Base-by-base conservation (phyloP, 1,284 basidiomycete genomes). In the Lentinula novae-zelandiae region DNA sequence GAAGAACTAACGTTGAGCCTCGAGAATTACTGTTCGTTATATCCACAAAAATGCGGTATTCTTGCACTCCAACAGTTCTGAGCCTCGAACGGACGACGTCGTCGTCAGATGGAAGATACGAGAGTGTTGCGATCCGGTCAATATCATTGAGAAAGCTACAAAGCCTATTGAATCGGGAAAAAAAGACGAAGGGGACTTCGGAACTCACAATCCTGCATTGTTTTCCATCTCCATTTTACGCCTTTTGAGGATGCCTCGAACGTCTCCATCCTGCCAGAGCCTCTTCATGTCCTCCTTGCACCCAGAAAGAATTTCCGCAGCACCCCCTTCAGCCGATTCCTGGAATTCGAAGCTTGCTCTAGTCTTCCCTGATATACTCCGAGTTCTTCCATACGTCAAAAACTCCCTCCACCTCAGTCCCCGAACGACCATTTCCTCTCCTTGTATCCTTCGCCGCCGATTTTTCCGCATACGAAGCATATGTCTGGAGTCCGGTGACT, bases 1-100 rank as follows among this genome's bases (percentile, higher is more conserved):
- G 33, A 31, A 17, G 5, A 13, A 53, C 34, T 17, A 42, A 38
- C 36, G 33, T 31, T 12, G 34, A 46, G 56, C 33, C 52, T 17
- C 20, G 44, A 36, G 2, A 65, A 71, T 17, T 53, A 75, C 75
- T 65, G 31, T 51, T 42, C 8, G 48, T 15, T 58, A 69, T 69
- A 15, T 73, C 73, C 12, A 82, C 71, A 27, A 70, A 63, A 15
- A 82, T 70, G 6, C 73, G 71, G 53, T 82, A 73, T 62, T 82
- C 81, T 58, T 82, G 81, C 0, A 83, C 76, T 12, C 76, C 93
- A 0, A 92, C 87, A 3, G 93, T 95, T 73, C 94, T 93, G 64
- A 95, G 85, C 67, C 93, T 86, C 3, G 91, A 91, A 33, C 92
- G 84, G 6, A 95, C 79, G 63, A 95, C 90, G 68, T 95, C 93